A percentile compares a stretch with the other conserved stretches of the same genome.
Conservation (phyloP, 805 yeast genomes). For the Saturnispora besseyi region DNA sequence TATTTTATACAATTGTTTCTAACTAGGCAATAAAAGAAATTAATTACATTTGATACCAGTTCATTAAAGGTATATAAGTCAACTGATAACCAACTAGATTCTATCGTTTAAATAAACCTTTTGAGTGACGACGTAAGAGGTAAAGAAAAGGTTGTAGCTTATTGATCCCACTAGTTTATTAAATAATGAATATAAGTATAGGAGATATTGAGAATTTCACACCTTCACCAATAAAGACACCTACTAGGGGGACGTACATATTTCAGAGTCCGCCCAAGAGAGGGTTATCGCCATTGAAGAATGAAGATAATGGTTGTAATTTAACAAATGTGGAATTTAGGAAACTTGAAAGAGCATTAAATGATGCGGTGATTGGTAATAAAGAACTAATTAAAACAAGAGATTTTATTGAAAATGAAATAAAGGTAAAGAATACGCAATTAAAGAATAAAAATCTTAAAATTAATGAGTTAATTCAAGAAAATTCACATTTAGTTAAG, state of each 20-base stretch:
- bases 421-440: slow-evolving; percentile 24
- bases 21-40: background rate
- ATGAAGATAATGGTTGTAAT: background rate
- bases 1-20: background rate
- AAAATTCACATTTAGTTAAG: slow-evolving; percentile 16
- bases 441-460: slow-evolving; percentile 18
- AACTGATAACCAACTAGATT: background rate
- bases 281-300: background rate
- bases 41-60: background rate
- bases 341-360: slow-evolving; percentile 23
- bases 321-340: slow-evolving; percentile 15
- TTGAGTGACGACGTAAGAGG: background rate
- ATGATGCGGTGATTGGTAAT: slow-evolving; percentile 24
- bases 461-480: slow-evolving; percentile 24
- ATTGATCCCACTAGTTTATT: too few relatives aligned
- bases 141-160: background rate
- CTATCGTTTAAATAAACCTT: background rate
- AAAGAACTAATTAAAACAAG: slow-evolving; percentile 27
- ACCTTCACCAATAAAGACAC: background rate
- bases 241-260: background rate
- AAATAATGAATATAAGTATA: slow-evolving; percentile 1
- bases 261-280: background rate
- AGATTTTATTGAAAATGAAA: slow-evolving; percentile 29
- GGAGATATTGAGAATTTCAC: slow-evolving; percentile 2
- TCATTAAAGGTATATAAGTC: background rate